Percentiles rank a stretch among this genome's conserved stretches.
Evolutionary conservation across 345 rosid species (phyloP).

Genomic region (Eucalyptus virginea): DNA sequence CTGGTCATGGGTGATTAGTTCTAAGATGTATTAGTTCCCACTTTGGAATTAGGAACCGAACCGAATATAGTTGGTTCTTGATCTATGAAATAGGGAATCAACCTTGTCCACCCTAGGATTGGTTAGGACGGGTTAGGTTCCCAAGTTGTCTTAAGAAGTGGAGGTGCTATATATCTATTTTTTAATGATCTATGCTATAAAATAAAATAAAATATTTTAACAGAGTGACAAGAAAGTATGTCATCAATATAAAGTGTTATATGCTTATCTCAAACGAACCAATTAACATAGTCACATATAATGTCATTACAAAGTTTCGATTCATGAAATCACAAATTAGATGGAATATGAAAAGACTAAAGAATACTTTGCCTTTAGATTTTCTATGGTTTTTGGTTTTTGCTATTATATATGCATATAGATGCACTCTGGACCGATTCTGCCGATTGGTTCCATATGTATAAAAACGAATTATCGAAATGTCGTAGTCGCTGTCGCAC

Average conservation of each 20-base stretch:
- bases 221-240: not conserved
- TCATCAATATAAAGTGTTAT: not conserved
- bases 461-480: not conserved
- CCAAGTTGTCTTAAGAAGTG: not conserved
- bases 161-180: not conserved
- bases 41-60: not conserved
- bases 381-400: not conserved
- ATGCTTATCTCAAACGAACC: not conserved
- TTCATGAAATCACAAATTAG: not conserved
- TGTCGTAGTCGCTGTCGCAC: not conserved
- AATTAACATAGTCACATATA: not conserved
- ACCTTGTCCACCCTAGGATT: not conserved
- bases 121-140: not conserved
- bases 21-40: fast-evolving
- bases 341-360: not conserved
- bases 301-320: not conserved
- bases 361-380: not conserved
- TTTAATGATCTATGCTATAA: not conserved
- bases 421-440: not conserved
- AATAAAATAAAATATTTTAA: not conserved
- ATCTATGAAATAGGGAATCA: not conserved
- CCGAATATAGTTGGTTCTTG: fast-evolving
- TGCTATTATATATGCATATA: not conserved
- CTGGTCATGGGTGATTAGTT: fast-evolving
- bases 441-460: not conserved